Evolutionary conservation across 2,329 filamentous ascomycete genomes (phyloP).

Genomic region (Aspergillus sp.): DNA sequence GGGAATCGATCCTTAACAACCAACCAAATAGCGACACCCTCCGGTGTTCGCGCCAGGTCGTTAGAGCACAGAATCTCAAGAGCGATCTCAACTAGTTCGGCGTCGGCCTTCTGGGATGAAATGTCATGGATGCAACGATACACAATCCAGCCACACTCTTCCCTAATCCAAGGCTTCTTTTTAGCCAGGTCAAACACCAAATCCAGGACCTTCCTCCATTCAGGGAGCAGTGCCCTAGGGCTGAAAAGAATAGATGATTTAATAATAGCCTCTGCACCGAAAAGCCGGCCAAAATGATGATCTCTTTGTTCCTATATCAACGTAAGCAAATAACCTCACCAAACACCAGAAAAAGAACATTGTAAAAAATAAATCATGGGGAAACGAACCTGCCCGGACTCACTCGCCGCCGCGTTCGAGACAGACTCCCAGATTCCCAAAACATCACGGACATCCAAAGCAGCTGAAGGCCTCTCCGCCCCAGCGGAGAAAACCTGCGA

Average conservation of each 20-base stretch:
- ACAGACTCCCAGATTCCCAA: constrained; percentile 54
- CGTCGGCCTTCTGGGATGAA: constrained; percentile 34
- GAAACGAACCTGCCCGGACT: constrained; percentile 52
- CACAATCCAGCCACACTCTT: constrained; percentile 82
- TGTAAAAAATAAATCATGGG: not conserved
- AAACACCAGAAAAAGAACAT: not conserved
- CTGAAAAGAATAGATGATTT: constrained; percentile 72
- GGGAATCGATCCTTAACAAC: constrained; percentile 65
- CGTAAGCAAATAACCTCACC: constrained; percentile 38
- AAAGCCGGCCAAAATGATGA: constrained; percentile 79
- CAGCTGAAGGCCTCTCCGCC: constrained; percentile 28
- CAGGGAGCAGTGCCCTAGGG: constrained; percentile 51
- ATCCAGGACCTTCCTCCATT: constrained; percentile 64
- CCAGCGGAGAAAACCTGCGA: constrained; percentile 61
- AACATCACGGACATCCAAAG: constrained; percentile 41
- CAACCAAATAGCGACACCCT: constrained; percentile 89
- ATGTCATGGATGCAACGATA: constrained; percentile 67
- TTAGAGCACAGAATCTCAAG: constrained; percentile 63
- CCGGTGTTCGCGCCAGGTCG: constrained; percentile 74
- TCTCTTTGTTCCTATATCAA: constrained; percentile 75
- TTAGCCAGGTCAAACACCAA: constrained; percentile 71
- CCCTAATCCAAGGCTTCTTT: constrained; percentile 84
- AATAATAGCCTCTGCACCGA: constrained; percentile 83
- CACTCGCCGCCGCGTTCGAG: constrained; percentile 53
- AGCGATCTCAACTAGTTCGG: constrained; percentile 59